These are phyloP conservation scores for Stentor roeselii DNA, from an alignment of 73 alveolate species.

Conservation along the genomic window DNA sequence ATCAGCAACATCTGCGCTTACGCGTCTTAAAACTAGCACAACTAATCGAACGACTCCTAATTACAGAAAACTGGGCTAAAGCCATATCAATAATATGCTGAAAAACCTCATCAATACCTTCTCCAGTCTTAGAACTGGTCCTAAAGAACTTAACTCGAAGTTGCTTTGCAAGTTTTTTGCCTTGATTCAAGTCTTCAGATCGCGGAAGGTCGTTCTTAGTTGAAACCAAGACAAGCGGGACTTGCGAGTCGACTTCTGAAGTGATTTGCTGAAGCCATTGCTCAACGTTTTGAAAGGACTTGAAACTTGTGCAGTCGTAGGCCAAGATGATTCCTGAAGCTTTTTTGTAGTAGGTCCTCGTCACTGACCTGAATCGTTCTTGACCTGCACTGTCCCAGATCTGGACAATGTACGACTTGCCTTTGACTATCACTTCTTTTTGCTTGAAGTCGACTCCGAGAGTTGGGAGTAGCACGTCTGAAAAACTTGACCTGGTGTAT, in stretches of 20 bases:
- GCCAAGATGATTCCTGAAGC: conserved; percentile 55
- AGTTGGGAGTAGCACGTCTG: conserved; percentile 25
- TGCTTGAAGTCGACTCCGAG: conserved; percentile 36
- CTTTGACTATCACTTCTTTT: conserved; percentile 33
- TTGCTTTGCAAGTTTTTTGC: no score
- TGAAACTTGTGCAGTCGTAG: conserved; percentile 57
- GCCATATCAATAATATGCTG: no score
- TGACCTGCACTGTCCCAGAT: conserved; percentile 49
- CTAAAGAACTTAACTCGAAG: no score
- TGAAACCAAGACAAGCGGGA: conserved; percentile 57
- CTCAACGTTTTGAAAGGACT: conserved; percentile 40
- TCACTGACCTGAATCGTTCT: conserved; percentile 34
- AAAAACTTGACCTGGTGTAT: conserved; percentile 46
- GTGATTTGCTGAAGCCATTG: conserved; percentile 51
- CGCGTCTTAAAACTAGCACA: no score
- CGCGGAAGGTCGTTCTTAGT: conserved; percentile 76
- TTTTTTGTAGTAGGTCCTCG: conserved; percentile 32
- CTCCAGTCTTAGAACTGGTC: no score
- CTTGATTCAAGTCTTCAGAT: no score
- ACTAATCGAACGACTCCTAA: no score
- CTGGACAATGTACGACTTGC: conserved; percentile 29
- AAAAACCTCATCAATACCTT: no score
- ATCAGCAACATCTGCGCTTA: no score
- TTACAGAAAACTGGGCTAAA: no score
- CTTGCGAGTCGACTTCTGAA: conserved; percentile 46